Evolutionary conservation across 2,329 filamentous ascomycete genomes (phyloP).

Genomic region (Paraphaeosphaeria minitans): DNA sequence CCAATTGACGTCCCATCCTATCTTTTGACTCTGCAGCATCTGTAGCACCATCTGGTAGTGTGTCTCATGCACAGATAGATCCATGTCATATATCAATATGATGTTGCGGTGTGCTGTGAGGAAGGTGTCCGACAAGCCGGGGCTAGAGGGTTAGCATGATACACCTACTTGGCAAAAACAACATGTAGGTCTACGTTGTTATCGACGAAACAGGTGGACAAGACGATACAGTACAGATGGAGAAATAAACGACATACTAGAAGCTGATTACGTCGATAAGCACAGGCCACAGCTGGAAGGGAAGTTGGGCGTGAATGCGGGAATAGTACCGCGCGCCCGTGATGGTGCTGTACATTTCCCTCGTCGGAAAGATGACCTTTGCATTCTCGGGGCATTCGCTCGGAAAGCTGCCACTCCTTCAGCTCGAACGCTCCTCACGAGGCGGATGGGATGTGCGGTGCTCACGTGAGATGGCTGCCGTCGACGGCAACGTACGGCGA

Average conservation of each 20-base stretch:
- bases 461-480: constrained; percentile 5
- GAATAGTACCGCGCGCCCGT: constrained; percentile 4
- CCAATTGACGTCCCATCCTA: constrained; percentile 1
- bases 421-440: not conserved
- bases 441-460: not conserved
- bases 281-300: not conserved
- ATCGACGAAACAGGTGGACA: no score
- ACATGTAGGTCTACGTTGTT: not conserved
- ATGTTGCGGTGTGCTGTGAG: constrained; percentile 5
- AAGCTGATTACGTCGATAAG: constrained; percentile 1
- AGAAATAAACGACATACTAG: constrained; percentile 1
- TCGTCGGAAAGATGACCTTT: constrained; percentile 23
- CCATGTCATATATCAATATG: constrained; percentile 4
- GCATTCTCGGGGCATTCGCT: constrained; percentile 12
- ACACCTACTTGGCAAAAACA: not conserved
- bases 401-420: not conserved
- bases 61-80: not conserved
- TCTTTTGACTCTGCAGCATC: constrained; percentile 8
- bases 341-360: not conserved
- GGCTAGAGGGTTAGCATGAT: not conserved
- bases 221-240: no score
- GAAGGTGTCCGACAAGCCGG: constrained; percentile 7
- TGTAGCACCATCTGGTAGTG: constrained; percentile 1
- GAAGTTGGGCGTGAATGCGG: not conserved
- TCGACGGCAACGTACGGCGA: constrained; percentile 3